A percentile compares a stretch with the other conserved stretches of the same genome.
Evolutionary conservation across 2,329 filamentous ascomycete genomes (phyloP).

Genomic region (Metarhizium rileyi): DNA sequence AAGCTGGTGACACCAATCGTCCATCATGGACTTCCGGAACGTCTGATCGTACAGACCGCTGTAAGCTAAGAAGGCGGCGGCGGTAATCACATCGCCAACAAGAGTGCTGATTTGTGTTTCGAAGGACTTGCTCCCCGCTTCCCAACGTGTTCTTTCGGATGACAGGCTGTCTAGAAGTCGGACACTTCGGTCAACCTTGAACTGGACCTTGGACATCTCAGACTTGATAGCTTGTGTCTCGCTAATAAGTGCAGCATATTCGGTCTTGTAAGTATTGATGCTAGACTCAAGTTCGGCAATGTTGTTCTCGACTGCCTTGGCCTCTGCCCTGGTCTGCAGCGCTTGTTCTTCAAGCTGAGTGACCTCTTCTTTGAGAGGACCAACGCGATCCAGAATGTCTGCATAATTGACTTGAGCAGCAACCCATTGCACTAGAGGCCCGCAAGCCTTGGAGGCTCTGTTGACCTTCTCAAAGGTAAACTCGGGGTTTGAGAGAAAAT

Average conservation of each 20-base stretch:
- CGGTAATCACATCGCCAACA: conserved; percentile 88
- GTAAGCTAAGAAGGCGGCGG: conserved; percentile 95
- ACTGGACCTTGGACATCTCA: conserved; percentile 93
- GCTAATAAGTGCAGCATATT: conserved; percentile 92
- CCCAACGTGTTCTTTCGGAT: conserved; percentile 88
- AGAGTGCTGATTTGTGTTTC: conserved; percentile 96
- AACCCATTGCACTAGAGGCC: conserved; percentile 94
- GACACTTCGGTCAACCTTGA: conserved; percentile 95
- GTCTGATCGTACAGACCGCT: conserved; percentile 96
- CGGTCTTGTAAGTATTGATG: conserved; percentile 89
- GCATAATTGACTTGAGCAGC: conserved; percentile 94
- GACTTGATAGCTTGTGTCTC: conserved; percentile 95
- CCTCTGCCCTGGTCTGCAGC: conserved; percentile 85
- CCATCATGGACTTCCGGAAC: conserved; percentile 94
- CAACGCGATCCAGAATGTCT: conserved; percentile 91
- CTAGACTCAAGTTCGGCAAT: conserved; percentile 78
- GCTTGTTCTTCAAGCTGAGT: conserved; percentile 77
- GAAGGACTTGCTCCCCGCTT: conserved; percentile 94
- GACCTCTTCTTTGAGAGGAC: conserved; percentile 85
- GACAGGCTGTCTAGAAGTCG: conserved; percentile 89
- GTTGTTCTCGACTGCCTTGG: conserved; percentile 81
- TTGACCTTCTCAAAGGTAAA: conserved; percentile 97
- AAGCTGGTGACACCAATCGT: conserved; percentile 94
- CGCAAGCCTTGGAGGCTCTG: conserved; percentile 91
- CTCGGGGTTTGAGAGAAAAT: conserved; percentile 85